Percentiles rank a stretch among this genome's conserved stretches.
Conservation (phyloP, 2,329 filamentous ascomycete genomes). For the Colletotrichum magnum region DNA sequence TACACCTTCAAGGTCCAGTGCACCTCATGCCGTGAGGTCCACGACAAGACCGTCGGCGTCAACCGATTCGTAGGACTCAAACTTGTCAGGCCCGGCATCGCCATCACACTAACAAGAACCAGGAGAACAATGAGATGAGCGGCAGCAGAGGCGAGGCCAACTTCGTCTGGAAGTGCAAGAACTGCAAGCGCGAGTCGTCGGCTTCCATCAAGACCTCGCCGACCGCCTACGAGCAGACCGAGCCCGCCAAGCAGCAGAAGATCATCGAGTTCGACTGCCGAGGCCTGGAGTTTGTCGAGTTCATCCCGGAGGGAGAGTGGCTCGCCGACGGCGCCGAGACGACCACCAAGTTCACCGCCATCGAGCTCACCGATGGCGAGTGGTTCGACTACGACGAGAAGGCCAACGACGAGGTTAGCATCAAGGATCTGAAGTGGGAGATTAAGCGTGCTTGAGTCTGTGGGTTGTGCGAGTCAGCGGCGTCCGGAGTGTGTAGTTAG, state of each 20-base stretch:
- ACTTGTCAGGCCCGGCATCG: accelerated
- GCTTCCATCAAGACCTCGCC: constrained; percentile 86
- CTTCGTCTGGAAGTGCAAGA: constrained; percentile 99
- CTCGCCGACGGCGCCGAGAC: constrained; percentile 86
- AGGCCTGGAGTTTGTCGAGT: constrained; percentile 91
- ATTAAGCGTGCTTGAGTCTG: constrained; percentile 77
- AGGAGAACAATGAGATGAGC: constrained; percentile 93
- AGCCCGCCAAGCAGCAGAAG: constrained; percentile 81
- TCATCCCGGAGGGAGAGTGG: constrained; percentile 96
- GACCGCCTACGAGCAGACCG: constrained; percentile 76
- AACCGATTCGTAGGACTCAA: constrained; percentile 84
- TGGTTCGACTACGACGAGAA: constrained; percentile 99
- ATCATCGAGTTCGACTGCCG: constrained; percentile 94
- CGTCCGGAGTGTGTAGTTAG: constrained; percentile 1
- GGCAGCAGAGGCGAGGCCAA: constrained; percentile 96
- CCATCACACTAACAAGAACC: constrained; percentile 1
- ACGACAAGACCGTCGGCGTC: constrained; percentile 88
- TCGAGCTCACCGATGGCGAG: constrained; percentile 90
- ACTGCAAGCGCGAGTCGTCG: constrained; percentile 94
- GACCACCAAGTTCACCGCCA: constrained; percentile 82
- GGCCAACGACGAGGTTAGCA: constrained; percentile 89
- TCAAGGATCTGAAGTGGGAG: constrained; percentile 90
- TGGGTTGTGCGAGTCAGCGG: neutral
- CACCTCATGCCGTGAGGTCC: constrained; percentile 94
- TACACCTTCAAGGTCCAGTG: constrained; percentile 99